Evolutionary conservation across 768 basidiomycete species (phyloP), one percentile per base, ranked within the genome.

Genomic region (Mycena leptocephala): DNA sequence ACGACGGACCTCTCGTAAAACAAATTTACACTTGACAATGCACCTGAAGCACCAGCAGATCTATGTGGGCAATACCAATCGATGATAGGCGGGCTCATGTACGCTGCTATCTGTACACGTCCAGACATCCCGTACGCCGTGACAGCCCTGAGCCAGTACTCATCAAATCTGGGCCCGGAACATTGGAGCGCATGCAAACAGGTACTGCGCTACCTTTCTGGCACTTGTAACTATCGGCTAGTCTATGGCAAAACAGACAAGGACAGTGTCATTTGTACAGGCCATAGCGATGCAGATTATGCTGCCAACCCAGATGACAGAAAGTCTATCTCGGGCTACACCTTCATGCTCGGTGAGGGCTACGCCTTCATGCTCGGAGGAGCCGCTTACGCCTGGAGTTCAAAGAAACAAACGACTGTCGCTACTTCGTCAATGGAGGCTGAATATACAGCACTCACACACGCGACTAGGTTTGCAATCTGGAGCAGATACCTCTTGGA

Each of bases 131-230:
- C n/a, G n/a, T n/a, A n/a, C n/a, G n/a, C n/a, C n/a, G n/a, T n/a
- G n/a, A n/a, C n/a, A n/a, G n/a, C n/a, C n/a, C n/a, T n/a, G n/a
- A 70, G 78, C n/a, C 76, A 74, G 8, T 82, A 76, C 70, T 73
- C 70, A 30, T 37, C 63, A 13, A 78, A 81, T 53, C 81, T 82
- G 22, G 80, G 80, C 0, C n/a, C 61, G 0, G 64, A 59, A 1
- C 86, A 87, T 66, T 85, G 82, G 84, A 77, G 78, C 5, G 84
- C 85, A 3, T 80, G 81, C 46, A 84, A 86, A 70, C 82, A 80
- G 51, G 59, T 86, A 41, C 79, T 84, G 26, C 69, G 80, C 4
- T 86, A 85, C 68, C 76, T 86, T 48, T 80, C 81, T 48, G 84
- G 86, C 6, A 84, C 85, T 14, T 16, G 68, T 26, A 51, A 51